Base-by-base conservation (phyloP, 2,329 filamentous ascomycete species). In the Cytospora chrysosperma region DNA sequence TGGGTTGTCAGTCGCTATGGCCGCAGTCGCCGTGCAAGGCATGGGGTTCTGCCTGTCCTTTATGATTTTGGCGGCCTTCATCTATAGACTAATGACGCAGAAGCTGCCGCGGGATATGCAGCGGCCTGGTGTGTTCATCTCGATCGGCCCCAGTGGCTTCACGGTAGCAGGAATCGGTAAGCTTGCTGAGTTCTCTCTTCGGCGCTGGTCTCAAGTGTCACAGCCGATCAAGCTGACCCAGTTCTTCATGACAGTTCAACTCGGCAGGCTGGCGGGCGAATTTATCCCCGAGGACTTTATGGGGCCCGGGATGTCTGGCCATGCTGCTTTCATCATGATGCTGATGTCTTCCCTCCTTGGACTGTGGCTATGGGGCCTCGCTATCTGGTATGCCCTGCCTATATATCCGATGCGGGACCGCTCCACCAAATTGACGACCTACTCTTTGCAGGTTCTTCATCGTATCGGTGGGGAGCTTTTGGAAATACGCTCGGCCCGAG, bases 11-110 rank as follows among this genome's bases (percentile, higher is more conserved):
- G 77, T 86, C 50, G 78, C 82, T 0, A 72, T 84, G 17, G 78
- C 79, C 13, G 81, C 82, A 9, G 70, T 84, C 26, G 77, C 81
- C 0, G 76, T 81, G 1, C 83, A 86, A 68, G 84, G 82, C 8
- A 83, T 81, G 1, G 83, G 82, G 0, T 85, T 83, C 65, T 74
- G 85, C 2, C 83, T 86, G 53, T 81, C 80, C 55, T 82, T 94
- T 64, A 93, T 93, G 88, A 90, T 96, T 28, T 93, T 92, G 67
- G 86, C 89, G 1, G 90, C 92, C 56, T 95, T 93, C 72, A 85
- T 96, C 56, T 95, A 95, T 73, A 86, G 92, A 32, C 82, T 96
- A 30, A 95, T 95, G 91, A 94, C 91, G 0, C 90, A 94, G 71
- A 95, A 95, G 70, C 80, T 96, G 0, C 92, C 92, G 0, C 82